Conservation (phyloP, 768 basidiomycete species). For the Mycena pura region DNA sequence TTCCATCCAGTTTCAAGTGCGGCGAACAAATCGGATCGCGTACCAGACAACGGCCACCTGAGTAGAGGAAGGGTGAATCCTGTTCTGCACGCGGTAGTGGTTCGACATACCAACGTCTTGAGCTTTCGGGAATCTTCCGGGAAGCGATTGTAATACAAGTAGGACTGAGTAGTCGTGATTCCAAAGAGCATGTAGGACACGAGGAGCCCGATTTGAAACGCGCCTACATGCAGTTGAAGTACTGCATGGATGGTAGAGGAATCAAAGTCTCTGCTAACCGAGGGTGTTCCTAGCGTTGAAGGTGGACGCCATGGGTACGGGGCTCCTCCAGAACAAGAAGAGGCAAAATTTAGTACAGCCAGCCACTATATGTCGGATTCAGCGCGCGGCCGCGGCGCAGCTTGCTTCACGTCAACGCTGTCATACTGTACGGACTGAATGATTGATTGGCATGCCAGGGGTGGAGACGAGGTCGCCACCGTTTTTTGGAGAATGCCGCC, state of each 20-base stretch:
- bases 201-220: not conserved
- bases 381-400: too few species aligned
- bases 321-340: too few species aligned
- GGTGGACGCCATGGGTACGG: not conserved
- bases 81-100: not conserved
- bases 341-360: too few species aligned
- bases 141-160: not conserved
- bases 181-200: not conserved
- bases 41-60: conserved; percentile 1
- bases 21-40: not conserved
- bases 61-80: not conserved
- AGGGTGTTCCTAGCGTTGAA: not conserved
- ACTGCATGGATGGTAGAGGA: not conserved
- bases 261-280: not conserved
- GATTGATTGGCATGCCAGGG: too few species aligned
- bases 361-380: too few species aligned
- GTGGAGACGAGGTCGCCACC: too few species aligned
- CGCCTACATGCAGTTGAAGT: not conserved
- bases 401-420: too few species aligned
- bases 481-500: too few species aligned
- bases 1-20: not conserved
- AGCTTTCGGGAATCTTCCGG: not conserved
- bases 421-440: too few species aligned
- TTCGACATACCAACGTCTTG: not conserved
- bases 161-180: not conserved